A percentile compares a stretch with the other conserved stretches of the same genome.
phyloP scores from a whole-genome alignment of 1,284 basidiomycete species.

The Cutaneotrichosporon cavernicola region DNA sequence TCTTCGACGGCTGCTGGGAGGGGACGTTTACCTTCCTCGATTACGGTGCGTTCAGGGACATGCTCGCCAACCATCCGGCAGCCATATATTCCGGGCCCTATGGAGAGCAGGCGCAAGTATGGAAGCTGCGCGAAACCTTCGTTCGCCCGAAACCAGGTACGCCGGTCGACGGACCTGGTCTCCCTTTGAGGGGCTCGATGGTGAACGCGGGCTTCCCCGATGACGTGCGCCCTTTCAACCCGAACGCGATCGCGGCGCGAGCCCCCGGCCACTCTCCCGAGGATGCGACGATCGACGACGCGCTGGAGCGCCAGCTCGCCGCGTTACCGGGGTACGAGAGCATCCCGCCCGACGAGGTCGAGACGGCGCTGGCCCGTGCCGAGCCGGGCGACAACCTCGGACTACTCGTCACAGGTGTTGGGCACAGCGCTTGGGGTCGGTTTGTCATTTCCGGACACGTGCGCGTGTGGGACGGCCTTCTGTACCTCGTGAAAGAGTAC shows the following conservation, averaged over 20 bases:
- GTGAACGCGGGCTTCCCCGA: constrained; percentile 50
- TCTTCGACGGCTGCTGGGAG: constrained; percentile 58
- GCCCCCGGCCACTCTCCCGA: constrained; percentile 33
- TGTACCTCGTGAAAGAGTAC: constrained; percentile 58
- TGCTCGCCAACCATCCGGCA: constrained; percentile 47
- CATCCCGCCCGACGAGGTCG: constrained; percentile 40
- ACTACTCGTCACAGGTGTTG: constrained; percentile 55
- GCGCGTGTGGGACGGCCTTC: constrained; percentile 58
- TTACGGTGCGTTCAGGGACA: constrained; percentile 57
- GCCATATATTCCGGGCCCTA: constrained; percentile 57
- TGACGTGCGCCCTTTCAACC: constrained; percentile 29
- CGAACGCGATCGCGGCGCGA: constrained; percentile 16
- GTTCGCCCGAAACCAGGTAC: constrained; percentile 39
- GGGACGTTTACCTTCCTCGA: constrained; percentile 60
- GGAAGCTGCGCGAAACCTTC: constrained; percentile 57
- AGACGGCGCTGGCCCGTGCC: constrained; percentile 27
- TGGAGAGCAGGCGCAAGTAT: constrained; percentile 60
- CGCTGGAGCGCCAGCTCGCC: constrained; percentile 43
- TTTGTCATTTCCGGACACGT: constrained; percentile 57
- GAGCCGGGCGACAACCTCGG: constrained; percentile 30
- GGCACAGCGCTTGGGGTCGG: constrained; percentile 58
- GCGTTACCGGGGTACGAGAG: constrained; percentile 45
- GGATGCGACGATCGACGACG: constrained; percentile 38
- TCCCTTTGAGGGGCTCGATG: constrained; percentile 42
- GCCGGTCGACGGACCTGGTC: not conserved